Conservation (phyloP, 2,329 filamentous ascomycete species). For the Botrytis medusae region DNA sequence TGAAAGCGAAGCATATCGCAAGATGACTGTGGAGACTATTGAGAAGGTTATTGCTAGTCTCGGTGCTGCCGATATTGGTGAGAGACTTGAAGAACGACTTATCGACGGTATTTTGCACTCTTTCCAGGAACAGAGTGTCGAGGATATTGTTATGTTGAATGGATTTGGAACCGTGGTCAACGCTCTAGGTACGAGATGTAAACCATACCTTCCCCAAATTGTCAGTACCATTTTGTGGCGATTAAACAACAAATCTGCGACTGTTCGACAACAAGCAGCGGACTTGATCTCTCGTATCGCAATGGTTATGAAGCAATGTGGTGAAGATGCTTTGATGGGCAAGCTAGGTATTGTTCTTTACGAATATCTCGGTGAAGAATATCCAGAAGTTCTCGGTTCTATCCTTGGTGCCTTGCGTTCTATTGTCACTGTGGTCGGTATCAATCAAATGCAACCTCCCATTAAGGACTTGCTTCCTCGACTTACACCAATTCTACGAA, state of each 20-base stretch:
- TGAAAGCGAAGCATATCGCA: conserved; percentile 94
- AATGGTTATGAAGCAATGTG: conserved; percentile 98
- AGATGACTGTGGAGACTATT: conserved; percentile 98
- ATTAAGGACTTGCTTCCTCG: conserved; percentile 95
- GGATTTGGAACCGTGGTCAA: conserved; percentile 98
- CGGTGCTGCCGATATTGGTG: conserved; percentile 89
- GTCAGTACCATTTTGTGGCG: conserved; percentile 95
- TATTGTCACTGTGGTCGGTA: conserved; percentile 96
- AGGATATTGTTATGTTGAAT: conserved; percentile 94
- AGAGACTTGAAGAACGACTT: conserved; percentile 86
- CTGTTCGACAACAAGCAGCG: conserved; percentile 93
- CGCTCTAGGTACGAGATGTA: conserved; percentile 87
- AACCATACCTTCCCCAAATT: conserved; percentile 94
- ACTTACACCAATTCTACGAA: conserved; percentile 95
- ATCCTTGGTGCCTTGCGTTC: conserved; percentile 93
- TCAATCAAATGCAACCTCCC: conserved; percentile 96
- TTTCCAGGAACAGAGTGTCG: conserved; percentile 97
- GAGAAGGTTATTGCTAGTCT: conserved; percentile 94
- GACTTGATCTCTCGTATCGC: conserved; percentile 96
- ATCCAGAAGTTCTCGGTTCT: conserved; percentile 94
- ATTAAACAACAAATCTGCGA: conserved; percentile 96
- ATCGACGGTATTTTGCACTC: conserved; percentile 94
- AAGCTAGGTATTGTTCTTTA: conserved; percentile 94
- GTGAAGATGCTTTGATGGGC: conserved; percentile 92
- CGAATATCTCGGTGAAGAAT: conserved; percentile 97